These are phyloP conservation scores for Dothideomycetidae sp. DNA, from an alignment of 2,329 filamentous ascomycete species.

Conservation along the genomic window DNA sequence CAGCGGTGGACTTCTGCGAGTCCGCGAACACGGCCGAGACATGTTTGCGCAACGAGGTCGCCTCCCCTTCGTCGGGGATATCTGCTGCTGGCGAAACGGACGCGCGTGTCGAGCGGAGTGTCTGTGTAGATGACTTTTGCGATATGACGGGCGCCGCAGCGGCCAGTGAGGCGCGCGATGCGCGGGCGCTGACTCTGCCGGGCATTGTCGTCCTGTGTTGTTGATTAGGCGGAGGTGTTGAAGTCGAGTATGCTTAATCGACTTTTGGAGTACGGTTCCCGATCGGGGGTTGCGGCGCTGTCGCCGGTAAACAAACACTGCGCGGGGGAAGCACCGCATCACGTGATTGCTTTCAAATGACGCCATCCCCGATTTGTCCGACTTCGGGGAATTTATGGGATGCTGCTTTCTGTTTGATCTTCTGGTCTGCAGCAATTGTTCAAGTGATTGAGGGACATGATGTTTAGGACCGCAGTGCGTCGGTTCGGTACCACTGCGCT, in stretches of 20 bases:
- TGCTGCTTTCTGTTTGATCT: no score
- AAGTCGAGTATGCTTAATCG: neutral
- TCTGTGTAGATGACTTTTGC: conserved; percentile 6
- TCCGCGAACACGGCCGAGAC: conserved; percentile 47
- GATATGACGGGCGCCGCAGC: neutral
- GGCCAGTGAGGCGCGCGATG: conserved; percentile 3
- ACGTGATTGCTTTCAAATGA: neutral
- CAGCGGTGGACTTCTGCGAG: conserved; percentile 73
- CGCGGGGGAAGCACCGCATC: conserved; percentile 1
- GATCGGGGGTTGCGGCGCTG: conserved; percentile 6
- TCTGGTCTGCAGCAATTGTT: no score
- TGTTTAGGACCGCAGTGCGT: conserved; percentile 57
- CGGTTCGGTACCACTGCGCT: conserved; percentile 51
- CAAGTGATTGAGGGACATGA: no score
- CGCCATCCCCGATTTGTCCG: neutral
- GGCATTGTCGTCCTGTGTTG: conserved; percentile 1
- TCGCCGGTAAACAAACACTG: conserved; percentile 9
- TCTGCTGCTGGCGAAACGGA: conserved; percentile 22
- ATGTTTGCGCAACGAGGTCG: conserved; percentile 57
- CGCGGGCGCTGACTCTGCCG: conserved; percentile 5
- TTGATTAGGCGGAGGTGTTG: neutral
- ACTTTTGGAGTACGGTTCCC: neutral
- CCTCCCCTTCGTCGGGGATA: conserved; percentile 57
- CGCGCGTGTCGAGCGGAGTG: conserved; percentile 5
- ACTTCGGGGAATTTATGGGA: no score